Evolutionary conservation across 768 basidiomycete species (phyloP).

Genomic region (Stropharia rugosoannulata): DNA sequence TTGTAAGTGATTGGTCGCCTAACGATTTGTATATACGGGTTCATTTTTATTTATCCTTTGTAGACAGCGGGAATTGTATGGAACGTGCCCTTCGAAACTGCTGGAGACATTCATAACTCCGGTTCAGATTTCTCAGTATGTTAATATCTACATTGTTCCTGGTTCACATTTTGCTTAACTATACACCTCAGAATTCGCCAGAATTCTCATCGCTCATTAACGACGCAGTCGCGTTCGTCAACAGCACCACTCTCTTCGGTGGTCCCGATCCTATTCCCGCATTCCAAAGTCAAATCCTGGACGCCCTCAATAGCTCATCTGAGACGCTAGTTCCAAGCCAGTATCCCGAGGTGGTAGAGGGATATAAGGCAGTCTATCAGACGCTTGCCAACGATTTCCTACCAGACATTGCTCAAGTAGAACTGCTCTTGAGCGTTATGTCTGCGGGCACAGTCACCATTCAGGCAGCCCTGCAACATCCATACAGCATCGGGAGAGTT

Average conservation of each 20-base stretch:
- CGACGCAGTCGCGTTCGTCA: conserved; percentile 61
- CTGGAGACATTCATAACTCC: conserved; percentile 30
- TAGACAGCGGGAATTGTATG: conserved; percentile 29
- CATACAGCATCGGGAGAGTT: conserved; percentile 38
- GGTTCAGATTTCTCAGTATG: conserved; percentile 29
- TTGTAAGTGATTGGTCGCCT: conserved; percentile 25
- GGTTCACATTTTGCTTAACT: neutral
- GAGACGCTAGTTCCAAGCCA: conserved; percentile 39
- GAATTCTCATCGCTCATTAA: conserved; percentile 56
- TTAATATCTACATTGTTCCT: neutral
- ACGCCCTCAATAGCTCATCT: conserved; percentile 25
- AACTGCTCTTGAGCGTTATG: conserved; percentile 47
- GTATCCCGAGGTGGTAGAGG: conserved; percentile 44
- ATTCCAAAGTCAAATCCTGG: conserved; percentile 21
- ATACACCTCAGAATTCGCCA: conserved; percentile 21
- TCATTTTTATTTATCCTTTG: neutral
- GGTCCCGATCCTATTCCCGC: conserved; percentile 4
- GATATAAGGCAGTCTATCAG: conserved; percentile 55
- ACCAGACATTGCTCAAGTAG: conserved; percentile 48
- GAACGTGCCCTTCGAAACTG: conserved; percentile 26
- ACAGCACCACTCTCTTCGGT: conserved; percentile 46
- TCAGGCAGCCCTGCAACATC: conserved; percentile 66
- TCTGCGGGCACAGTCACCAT: conserved; percentile 39
- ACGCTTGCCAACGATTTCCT: conserved; percentile 37
- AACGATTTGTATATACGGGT: too few species aligned